These are phyloP conservation scores for Zygnema circumcarinatum DNA, from an alignment of 139 green algal species.

Conservation along the genomic window DNA sequence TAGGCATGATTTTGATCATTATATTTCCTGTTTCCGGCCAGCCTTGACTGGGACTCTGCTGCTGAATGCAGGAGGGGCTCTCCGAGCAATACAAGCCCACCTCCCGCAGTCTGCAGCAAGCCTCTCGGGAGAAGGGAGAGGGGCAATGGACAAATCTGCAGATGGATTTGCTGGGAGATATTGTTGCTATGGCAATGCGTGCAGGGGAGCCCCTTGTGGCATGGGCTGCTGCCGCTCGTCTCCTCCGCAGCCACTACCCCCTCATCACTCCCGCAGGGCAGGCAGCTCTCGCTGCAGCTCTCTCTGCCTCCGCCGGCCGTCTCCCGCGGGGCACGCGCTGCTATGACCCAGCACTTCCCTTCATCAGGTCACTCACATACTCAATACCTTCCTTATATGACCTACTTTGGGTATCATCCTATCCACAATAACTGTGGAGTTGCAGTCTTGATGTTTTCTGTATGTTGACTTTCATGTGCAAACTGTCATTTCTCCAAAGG, in stretches of 20 bases:
- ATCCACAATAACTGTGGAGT: not conserved
- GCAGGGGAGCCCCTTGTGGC: slow-evolving; percentile 42
- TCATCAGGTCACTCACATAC: too few species aligned
- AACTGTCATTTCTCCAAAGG: not conserved
- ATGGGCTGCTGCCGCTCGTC: slow-evolving; percentile 39
- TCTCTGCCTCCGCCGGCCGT: slow-evolving; percentile 28
- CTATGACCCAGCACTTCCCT: slow-evolving; percentile 37
- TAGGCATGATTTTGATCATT: too few species aligned
- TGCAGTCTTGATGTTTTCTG: not conserved
- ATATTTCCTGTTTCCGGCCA: too few species aligned
- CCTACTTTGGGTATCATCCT: too few species aligned
- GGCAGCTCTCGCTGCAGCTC: slow-evolving; percentile 24
- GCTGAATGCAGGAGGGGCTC: too few species aligned
- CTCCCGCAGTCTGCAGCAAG: too few species aligned
- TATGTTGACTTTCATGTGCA: not conserved
- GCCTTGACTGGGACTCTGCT: too few species aligned
- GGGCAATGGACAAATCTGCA: slow-evolving; percentile 55
- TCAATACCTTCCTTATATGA: not conserved
- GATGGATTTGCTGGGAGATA: slow-evolving; percentile 56
- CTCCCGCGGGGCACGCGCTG: slow-evolving; percentile 41
- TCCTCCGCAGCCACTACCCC: slow-evolving; percentile 38
- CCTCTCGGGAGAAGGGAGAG: slow-evolving; percentile 22
- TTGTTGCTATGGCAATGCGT: slow-evolving; percentile 43
- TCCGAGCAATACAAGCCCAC: too few species aligned
- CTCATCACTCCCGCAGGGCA: slow-evolving; percentile 47